Evolutionary conservation across 2,329 filamentous ascomycete genomes (phyloP).

Genomic region (Aspergillus sp.): DNA sequence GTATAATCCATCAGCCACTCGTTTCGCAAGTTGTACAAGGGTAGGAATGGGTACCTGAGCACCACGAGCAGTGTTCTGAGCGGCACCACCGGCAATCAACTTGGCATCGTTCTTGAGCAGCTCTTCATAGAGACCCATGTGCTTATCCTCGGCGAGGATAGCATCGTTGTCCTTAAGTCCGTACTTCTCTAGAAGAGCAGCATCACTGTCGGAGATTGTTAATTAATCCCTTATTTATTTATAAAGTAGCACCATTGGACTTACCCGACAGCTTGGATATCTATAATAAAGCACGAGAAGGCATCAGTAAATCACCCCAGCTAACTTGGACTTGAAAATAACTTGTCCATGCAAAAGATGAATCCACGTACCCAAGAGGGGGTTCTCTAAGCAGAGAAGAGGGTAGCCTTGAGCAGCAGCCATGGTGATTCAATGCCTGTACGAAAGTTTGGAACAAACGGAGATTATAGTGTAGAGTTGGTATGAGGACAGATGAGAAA

Average conservation of each 20-base stretch:
- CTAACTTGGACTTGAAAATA: background rate
- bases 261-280: conserved; percentile 82
- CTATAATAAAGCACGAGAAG: conserved; percentile 42
- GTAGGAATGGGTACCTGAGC: conserved; percentile 61
- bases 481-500: conserved; percentile 1
- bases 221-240: conserved; percentile 1
- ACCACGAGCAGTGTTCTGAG: conserved; percentile 95
- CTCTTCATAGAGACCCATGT: conserved; percentile 88
- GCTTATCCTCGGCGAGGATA: conserved; percentile 91
- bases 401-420: conserved; percentile 75
- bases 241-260: conserved; percentile 23
- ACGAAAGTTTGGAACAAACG: background rate
- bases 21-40: background rate
- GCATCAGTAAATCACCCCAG: conserved; percentile 19
- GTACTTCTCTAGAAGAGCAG: conserved; percentile 88
- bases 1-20: conserved; percentile 12
- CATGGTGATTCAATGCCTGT: conserved; percentile 54
- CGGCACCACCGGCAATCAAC: conserved; percentile 91
- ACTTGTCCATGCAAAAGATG: background rate
- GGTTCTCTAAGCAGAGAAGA: conserved; percentile 94
- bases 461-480: conserved; percentile 2
- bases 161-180: conserved; percentile 93
- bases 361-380: conserved; percentile 71
- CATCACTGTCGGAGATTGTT: conserved; percentile 57
- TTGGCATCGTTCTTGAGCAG: conserved; percentile 82